These are phyloP conservation scores for Solanum ahanhuiri DNA, from an alignment of 257 asterid genomes.

Conservation along the genomic window DNA sequence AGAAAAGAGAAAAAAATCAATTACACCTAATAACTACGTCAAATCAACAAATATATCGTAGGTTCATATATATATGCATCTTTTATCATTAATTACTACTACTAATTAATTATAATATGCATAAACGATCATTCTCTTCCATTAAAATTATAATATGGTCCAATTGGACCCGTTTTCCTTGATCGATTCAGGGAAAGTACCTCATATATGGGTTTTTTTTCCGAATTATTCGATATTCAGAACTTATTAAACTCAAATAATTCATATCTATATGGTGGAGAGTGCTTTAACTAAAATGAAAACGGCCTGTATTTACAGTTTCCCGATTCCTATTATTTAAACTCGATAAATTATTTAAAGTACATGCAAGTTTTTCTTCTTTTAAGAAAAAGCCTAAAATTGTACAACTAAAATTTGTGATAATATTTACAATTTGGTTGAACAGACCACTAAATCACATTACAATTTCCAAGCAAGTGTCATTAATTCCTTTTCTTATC, in stretches of 20 bases:
- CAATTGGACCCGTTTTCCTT: too few relatives aligned
- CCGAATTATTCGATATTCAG: fast-evolving
- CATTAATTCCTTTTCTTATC: neutral
- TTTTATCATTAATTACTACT: neutral
- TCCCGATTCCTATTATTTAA: neutral
- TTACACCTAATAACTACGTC: neutral
- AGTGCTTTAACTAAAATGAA: neutral
- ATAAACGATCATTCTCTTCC: neutral
- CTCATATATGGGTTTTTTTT: too few relatives aligned
- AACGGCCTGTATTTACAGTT: neutral
- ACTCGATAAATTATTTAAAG: neutral
- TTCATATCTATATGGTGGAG: neutral
- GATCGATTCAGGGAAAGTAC: too few relatives aligned
- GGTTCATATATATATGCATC: neutral
- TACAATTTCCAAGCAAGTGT: neutral
- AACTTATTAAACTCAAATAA: neutral
- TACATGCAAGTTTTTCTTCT: neutral
- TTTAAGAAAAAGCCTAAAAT: neutral
- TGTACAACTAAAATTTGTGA: neutral
- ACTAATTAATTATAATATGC: neutral
- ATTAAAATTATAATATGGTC: too few relatives aligned
- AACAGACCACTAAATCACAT: neutral
- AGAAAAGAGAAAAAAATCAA: neutral
- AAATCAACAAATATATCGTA: neutral
- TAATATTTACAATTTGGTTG: neutral